phyloP scores from a whole-genome alignment of 1,284 basidiomycete species.

The Ceratobasidium sp. region DNA sequence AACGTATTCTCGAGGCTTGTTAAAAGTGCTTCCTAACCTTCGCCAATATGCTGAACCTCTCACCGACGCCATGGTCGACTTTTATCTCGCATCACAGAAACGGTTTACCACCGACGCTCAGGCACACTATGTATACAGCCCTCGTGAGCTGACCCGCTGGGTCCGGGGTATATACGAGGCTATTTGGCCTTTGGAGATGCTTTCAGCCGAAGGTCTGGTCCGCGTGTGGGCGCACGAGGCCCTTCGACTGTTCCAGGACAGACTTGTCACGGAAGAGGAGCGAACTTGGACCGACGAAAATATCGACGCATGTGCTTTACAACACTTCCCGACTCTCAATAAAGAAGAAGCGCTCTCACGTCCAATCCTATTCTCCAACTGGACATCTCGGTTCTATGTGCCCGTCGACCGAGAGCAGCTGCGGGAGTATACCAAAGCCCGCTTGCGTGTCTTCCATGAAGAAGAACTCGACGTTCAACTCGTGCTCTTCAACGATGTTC shows the following conservation, averaged over 20 bases:
- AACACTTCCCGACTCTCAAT: slow-evolving; percentile 93
- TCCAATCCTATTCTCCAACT: slow-evolving; percentile 97
- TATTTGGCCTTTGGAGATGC: slow-evolving; percentile 87
- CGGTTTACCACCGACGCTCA: slow-evolving; percentile 95
- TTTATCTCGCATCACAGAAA: slow-evolving; percentile 93
- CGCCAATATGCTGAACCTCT: slow-evolving; percentile 93
- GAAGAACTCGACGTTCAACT: slow-evolving; percentile 98
- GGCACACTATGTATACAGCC: slow-evolving; percentile 99
- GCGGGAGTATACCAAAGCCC: slow-evolving; percentile 95
- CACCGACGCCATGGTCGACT: slow-evolving; percentile 96
- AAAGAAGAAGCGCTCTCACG: slow-evolving; percentile 80
- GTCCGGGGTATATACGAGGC: slow-evolving; percentile 97
- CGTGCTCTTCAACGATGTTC: slow-evolving; percentile 97
- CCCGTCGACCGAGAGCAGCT: slow-evolving; percentile 92
- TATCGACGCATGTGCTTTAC: slow-evolving; percentile 83
- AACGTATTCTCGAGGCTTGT: slow-evolving; percentile 95
- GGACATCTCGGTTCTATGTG: slow-evolving; percentile 98
- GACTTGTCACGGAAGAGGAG: slow-evolving; percentile 91
- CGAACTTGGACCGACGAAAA: slow-evolving; percentile 93
- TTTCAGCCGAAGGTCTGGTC: slow-evolving; percentile 93
- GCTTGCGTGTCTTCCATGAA: slow-evolving; percentile 94
- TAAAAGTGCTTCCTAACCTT: slow-evolving; percentile 94
- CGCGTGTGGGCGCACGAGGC: slow-evolving; percentile 99
- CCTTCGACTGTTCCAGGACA: slow-evolving; percentile 95
- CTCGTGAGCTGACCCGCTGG: slow-evolving; percentile 98